Evolutionary conservation across 148 eudicot species (phyloP).

Genomic region (Euryodendron excelsum): DNA sequence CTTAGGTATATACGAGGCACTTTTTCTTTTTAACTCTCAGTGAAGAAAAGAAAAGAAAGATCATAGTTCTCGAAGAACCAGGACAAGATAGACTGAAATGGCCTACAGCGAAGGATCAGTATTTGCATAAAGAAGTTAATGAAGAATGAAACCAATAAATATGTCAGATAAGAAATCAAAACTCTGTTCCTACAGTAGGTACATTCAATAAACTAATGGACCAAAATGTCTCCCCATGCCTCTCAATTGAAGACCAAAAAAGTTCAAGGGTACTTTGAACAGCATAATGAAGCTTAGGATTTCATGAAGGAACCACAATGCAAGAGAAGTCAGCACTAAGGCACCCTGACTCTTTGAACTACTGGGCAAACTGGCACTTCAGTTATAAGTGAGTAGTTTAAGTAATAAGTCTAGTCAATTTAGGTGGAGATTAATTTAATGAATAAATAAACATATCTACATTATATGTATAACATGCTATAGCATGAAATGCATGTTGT

Average conservation of each 20-base stretch:
- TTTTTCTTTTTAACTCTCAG: no score
- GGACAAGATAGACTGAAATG: no score
- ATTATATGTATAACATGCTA: background rate
- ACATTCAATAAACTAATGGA: no score
- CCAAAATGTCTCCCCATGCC: no score
- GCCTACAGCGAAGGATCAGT: no score
- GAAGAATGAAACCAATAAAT: background rate
- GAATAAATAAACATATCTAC: background rate
- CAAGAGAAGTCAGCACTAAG: no score
- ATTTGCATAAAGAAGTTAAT: background rate
- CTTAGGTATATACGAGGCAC: no score
- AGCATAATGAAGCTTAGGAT: background rate
- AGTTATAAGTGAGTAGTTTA: background rate
- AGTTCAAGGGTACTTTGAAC: background rate
- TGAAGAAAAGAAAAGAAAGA: no score
- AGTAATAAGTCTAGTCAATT: background rate
- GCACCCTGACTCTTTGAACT: background rate
- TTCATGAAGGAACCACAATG: no score
- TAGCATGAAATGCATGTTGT: background rate
- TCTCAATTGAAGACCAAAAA: constrained; percentile 3
- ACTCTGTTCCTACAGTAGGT: background rate
- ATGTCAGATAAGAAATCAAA: background rate
- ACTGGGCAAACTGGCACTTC: background rate
- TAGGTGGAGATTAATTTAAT: background rate
- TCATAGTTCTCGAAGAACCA: no score